Evolutionary conservation across 2,329 filamentous ascomycete species (phyloP).

Genomic region (Trichophyton verrucosum): DNA sequence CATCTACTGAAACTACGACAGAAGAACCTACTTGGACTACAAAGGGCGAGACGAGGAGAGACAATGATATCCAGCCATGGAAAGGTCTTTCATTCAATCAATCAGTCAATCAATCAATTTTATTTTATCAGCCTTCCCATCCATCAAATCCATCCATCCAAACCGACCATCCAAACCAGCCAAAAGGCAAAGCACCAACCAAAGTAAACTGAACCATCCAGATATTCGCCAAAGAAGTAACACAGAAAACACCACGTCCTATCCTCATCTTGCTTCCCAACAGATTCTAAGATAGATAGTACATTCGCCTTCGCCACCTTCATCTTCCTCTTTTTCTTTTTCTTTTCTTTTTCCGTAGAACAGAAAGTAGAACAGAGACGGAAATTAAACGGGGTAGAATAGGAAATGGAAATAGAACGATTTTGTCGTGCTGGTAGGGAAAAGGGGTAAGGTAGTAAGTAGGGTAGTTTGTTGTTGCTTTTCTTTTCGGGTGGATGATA

Average conservation of each 20-base stretch:
- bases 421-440: background rate
- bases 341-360: background rate
- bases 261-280: background rate
- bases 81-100: constrained; percentile 3
- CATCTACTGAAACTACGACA: too few species aligned
- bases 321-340: background rate
- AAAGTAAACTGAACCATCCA: background rate
- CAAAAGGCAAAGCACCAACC: background rate
- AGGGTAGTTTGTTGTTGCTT: too few species aligned
- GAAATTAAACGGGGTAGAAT: background rate
- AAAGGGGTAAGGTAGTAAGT: background rate
- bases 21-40: too few species aligned
- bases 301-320: background rate
- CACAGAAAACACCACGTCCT: background rate
- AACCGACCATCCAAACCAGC: too few species aligned
- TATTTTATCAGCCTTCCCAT: constrained; percentile 1
- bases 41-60: background rate
- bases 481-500: background rate
- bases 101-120: too few species aligned
- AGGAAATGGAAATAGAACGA: background rate
- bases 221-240: background rate
- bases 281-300: constrained; percentile 3
- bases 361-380: background rate
- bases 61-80: constrained; percentile 3
- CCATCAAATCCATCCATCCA: background rate